Base-by-base conservation (phyloP, 345 rosid genomes). In the Eucalyptus polyanthemos region DNA sequence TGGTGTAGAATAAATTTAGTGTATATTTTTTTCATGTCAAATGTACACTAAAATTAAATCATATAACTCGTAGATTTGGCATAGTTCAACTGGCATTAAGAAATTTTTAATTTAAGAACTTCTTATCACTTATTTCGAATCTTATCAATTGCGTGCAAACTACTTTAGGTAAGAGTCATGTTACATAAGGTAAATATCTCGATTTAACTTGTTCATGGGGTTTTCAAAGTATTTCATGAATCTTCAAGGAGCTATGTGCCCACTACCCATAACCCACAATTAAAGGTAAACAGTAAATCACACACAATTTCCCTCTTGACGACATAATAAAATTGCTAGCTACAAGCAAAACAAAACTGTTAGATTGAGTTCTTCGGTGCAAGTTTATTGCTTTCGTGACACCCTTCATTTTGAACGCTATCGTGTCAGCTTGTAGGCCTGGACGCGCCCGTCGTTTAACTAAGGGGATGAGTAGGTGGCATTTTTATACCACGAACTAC, bases 71-170 rank as follows among this genome's bases (percentile, higher is more conserved):
- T 7, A 22, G 22, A 7, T 76, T 40, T 37, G 47, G 15, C 8
- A 3, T 22, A 6, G 47, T 21, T 11, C 8, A 42, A 9, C 13
- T 12, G 27, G 3, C 5, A 40, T 37, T 6, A 40, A 40, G 9
- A 42, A 21, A 76, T 2, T 17, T 69, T 0, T 11, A 0, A 22
- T 69, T 34, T 19, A 34, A 37, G 0, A 76, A 22, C 15, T 3
- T 11, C 0, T 21, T 0, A 24, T 40, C 15, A 40, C 3, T 25
- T 0, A 21, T 40, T 40, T 76, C 2, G 3, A 40, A 76, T 37
- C 11, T 34, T 13, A 17, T 21, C 12, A 19, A 76, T 21, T 6
- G 9, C 4, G 5, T 40, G 83, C 29, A 21, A 22, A 37, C 45
- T 72, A 22, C 14, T 31, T 17, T 34, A 31, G 1, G 6, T 69